Evolutionary conservation across 805 yeast genomes (phyloP).

Genomic region (Nakazawaea wyomingensis): DNA sequence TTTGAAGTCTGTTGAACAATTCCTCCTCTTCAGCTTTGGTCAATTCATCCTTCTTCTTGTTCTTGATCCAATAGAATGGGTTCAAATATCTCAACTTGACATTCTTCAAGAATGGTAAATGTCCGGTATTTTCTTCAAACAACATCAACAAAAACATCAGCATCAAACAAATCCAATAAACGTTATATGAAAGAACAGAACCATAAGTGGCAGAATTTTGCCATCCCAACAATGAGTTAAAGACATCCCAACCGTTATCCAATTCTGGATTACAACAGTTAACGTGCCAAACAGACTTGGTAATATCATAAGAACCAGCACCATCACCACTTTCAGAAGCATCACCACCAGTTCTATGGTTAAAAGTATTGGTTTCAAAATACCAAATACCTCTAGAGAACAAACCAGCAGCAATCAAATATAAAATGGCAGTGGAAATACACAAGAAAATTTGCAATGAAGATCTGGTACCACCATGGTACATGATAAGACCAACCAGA

Average conservation of each 20-base stretch:
- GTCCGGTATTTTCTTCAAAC: constrained; percentile 81
- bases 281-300: constrained; percentile 85
- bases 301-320: constrained; percentile 88
- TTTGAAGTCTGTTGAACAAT: constrained; percentile 42
- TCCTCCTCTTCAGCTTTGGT: constrained; percentile 45
- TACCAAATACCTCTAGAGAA: constrained; percentile 92
- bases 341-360: constrained; percentile 80
- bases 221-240: constrained; percentile 95
- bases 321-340: constrained; percentile 91
- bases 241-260: constrained; percentile 95
- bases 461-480: constrained; percentile 74
- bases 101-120: constrained; percentile 61
- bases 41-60: constrained; percentile 57
- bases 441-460: constrained; percentile 87
- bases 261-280: constrained; percentile 94
- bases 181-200: constrained; percentile 80
- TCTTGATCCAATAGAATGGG: constrained; percentile 70
- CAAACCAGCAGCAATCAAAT: constrained; percentile 86
- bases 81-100: constrained; percentile 47
- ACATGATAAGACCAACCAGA: constrained; percentile 62
- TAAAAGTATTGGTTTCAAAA: constrained; percentile 67
- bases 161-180: constrained; percentile 78
- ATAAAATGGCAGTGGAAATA: constrained; percentile 81
- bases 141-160: constrained; percentile 54
- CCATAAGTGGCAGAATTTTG: constrained; percentile 95